These are phyloP conservation scores for Priceomyces medius DNA, from an alignment of 805 yeast genomes.

Conservation along the genomic window DNA sequence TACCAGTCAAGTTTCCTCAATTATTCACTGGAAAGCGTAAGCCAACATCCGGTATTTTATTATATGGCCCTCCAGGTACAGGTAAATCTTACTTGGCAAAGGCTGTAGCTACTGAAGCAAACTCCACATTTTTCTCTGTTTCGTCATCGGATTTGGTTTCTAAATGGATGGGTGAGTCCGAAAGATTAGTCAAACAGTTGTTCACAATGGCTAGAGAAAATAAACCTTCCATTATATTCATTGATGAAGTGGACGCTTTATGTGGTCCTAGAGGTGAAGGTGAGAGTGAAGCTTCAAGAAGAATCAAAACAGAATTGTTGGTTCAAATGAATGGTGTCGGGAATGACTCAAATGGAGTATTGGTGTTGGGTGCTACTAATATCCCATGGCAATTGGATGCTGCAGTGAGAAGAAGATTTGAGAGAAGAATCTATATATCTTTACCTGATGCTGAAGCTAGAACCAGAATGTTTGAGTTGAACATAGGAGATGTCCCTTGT, in stretches of 20 bases:
- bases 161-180: slow-evolving; percentile 99
- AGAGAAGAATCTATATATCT: slow-evolving; percentile 90
- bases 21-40: slow-evolving; percentile 91
- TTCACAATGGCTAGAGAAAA: slow-evolving; percentile 95
- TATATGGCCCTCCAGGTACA: slow-evolving; percentile 81
- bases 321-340: slow-evolving; percentile 99
- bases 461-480: slow-evolving; percentile 88
- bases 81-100: slow-evolving; percentile 97
- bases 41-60: slow-evolving; percentile 85
- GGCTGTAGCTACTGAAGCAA: slow-evolving; percentile 98
- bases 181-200: slow-evolving; percentile 90
- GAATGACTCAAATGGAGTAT: slow-evolving; percentile 86
- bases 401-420: slow-evolving; percentile 95
- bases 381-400: slow-evolving; percentile 99
- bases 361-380: slow-evolving; percentile 95
- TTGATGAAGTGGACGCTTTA: slow-evolving; percentile 96
- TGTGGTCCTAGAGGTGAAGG: slow-evolving; percentile 99
- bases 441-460: slow-evolving; percentile 94
- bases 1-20: slow-evolving; percentile 96
- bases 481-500: slow-evolving; percentile 89
- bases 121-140: slow-evolving; percentile 93
- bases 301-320: slow-evolving; percentile 92
- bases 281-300: slow-evolving; percentile 92
- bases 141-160: slow-evolving; percentile 95
- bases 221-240: slow-evolving; percentile 92